A percentile compares a stretch with the other conserved stretches of the same genome.
Evolutionary conservation across 2,329 filamentous ascomycete species (phyloP).

Genomic region (Ophiostoma tasmaniense): DNA sequence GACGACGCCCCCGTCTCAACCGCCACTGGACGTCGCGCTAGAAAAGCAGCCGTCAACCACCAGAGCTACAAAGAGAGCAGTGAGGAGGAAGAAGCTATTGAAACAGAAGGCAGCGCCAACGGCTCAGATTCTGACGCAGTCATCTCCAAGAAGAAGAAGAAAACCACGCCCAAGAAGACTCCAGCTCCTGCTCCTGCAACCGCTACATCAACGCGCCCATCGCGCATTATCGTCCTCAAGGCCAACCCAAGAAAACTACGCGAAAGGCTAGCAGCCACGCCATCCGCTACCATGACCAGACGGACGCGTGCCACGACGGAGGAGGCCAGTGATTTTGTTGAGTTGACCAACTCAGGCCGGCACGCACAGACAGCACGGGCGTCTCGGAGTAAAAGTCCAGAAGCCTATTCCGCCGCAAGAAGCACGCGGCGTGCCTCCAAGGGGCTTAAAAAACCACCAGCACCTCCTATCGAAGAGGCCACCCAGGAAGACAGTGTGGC

Average conservation of each 20-base stretch:
- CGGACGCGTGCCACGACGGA: slow-evolving; percentile 48
- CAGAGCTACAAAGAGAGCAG: slow-evolving; percentile 41
- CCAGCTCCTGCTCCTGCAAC: neutral
- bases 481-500: slow-evolving; percentile 36
- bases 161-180: slow-evolving; percentile 17
- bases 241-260: slow-evolving; percentile 19
- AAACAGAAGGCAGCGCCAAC: slow-evolving; percentile 26
- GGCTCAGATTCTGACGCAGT: slow-evolving; percentile 32
- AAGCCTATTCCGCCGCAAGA: slow-evolving; percentile 32
- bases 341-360: slow-evolving; percentile 53
- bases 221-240: slow-evolving; percentile 27
- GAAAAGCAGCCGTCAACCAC: slow-evolving; percentile 37
- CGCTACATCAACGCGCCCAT: slow-evolving; percentile 15
- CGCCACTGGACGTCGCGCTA: slow-evolving; percentile 37
- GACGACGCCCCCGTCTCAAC: slow-evolving; percentile 24
- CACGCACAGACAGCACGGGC: slow-evolving; percentile 42
- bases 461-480: slow-evolving; percentile 39
- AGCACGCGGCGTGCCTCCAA: slow-evolving; percentile 44
- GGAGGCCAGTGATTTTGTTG: slow-evolving; percentile 47
- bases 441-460: slow-evolving; percentile 40
- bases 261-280: slow-evolving; percentile 13
- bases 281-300: slow-evolving; percentile 28
- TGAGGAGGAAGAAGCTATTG: slow-evolving; percentile 26
- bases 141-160: slow-evolving; percentile 33
- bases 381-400: slow-evolving; percentile 50